Base-by-base conservation (phyloP, 176 grass and related monocot species). In the Luzula sylvatica region DNA sequence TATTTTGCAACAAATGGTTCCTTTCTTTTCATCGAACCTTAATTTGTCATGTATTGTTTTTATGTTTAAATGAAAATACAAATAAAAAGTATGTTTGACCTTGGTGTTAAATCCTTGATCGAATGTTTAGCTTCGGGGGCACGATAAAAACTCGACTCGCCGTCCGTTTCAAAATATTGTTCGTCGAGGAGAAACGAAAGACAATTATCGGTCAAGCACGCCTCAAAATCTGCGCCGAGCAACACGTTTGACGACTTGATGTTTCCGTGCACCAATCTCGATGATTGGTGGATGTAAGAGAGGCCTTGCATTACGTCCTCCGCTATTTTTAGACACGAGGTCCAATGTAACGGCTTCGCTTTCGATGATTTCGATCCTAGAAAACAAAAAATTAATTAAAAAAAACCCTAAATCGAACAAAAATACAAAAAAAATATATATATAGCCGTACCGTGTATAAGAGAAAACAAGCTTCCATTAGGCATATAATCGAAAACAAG, bases 401-500 rank as follows among this genome's bases (percentile, higher is more conserved):
- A 0, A 16, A 50, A 25, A 47, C 56, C 1, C 13, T 43, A 35
- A 42, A 27, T 2, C 30, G 8, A 7, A 13, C 24, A 56, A 53
- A 20, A 47, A 48, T 39, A 44, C 0, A 6, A 32, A 25, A 55
- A 52, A 54, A 29, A 6, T 7, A 23, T 0, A 53, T 13, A 26
- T 15, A 5, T 50, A 20, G 15, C 11, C 4, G 3, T 82, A 98
- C 93, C 81, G 55, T 98, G 78, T 55, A 83, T 50, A 29, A 98
- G 78, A 24, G 93, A 83, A 73, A 79, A 42, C 25, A 98, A 82
- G 47, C 86, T 98, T 48, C 82, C 86, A 62, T 98, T 98, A 46
- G 86, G 81, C 65, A 90, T 81, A 79, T 92, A 90, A 71, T 98
- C 93, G 55, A 86, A 98, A 38, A 98, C 93, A 14, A 98, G 86